These are phyloP conservation scores for Saussurea involucrata DNA, from an alignment of 129 eudicot genomes.

Conservation along the genomic window DNA sequence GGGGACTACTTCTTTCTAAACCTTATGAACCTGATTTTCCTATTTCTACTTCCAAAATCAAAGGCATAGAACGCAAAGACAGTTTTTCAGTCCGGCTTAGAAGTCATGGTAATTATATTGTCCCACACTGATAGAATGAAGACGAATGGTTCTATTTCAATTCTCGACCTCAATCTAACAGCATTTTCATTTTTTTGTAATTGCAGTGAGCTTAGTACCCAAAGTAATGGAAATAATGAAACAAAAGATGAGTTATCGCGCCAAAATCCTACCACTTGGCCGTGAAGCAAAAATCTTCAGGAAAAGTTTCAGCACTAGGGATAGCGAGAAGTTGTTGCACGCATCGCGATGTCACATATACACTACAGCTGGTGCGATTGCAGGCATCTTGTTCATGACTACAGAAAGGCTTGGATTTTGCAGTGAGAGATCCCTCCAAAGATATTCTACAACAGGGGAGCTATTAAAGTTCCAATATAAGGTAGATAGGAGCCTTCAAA, in stretches of 20 bases:
- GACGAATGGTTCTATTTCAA: neutral
- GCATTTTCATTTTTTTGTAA: neutral
- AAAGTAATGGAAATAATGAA: constrained; percentile 32
- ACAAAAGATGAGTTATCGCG: constrained; percentile 40
- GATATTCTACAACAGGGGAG: constrained; percentile 29
- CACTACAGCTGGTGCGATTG: constrained; percentile 43
- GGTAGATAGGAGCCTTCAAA: neutral
- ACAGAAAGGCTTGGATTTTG: constrained; percentile 37
- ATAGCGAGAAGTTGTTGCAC: constrained; percentile 37
- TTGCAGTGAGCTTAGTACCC: constrained; percentile 35
- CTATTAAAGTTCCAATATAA: constrained; percentile 33
- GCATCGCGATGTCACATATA: constrained; percentile 36
- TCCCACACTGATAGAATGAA: neutral
- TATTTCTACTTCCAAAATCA: constrained; percentile 8
- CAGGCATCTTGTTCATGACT: constrained; percentile 38
- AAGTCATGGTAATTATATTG: neutral
- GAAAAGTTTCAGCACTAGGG: constrained; percentile 18
- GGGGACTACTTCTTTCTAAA: constrained; percentile 20
- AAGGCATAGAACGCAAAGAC: neutral
- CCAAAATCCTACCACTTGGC: constrained; percentile 31
- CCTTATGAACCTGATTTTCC: constrained; percentile 13
- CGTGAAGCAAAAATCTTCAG: constrained; percentile 30
- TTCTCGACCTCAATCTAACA: neutral
- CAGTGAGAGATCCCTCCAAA: constrained; percentile 37
- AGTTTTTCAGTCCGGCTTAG: neutral